Conservation (phyloP, 768 basidiomycete species). For the Russula abietina region DNA sequence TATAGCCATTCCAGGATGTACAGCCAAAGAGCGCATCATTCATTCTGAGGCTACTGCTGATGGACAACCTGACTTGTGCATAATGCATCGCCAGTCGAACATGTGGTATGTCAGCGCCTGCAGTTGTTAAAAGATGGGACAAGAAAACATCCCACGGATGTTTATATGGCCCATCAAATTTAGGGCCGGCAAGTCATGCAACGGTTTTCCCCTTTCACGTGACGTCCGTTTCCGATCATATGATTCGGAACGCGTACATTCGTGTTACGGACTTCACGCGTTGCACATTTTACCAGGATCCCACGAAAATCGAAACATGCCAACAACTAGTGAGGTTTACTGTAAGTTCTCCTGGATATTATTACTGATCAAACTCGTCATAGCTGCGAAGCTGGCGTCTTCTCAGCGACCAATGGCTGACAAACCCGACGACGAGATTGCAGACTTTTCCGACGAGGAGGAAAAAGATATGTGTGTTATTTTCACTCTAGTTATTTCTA, state of each 20-base stretch:
- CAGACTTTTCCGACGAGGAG: slow-evolving; percentile 6
- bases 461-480: slow-evolving; percentile 5
- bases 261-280: too few species aligned
- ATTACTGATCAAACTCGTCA: background rate
- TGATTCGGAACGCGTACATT: background rate
- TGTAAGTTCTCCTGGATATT: background rate
- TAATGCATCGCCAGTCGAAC: slow-evolving; percentile 22
- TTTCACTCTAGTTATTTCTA: background rate
- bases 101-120: slow-evolving; percentile 27
- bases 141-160: background rate
- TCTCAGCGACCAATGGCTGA: background rate
- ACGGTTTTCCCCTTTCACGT: background rate
- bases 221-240: background rate
- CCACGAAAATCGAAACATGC: background rate
- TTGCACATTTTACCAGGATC: background rate
- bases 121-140: slow-evolving; percentile 25
- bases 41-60: slow-evolving; percentile 25
- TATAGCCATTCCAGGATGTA: slow-evolving; percentile 7
- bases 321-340: background rate
- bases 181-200: background rate
- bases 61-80: slow-evolving; percentile 22
- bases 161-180: background rate
- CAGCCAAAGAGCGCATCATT: slow-evolving; percentile 27
- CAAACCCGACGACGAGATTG: background rate
- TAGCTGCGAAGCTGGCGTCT: background rate